Evolutionary conservation across 148 eudicot species (phyloP), one percentile per base, ranked within the genome.

Genomic region (Rhododendron simsii): DNA sequence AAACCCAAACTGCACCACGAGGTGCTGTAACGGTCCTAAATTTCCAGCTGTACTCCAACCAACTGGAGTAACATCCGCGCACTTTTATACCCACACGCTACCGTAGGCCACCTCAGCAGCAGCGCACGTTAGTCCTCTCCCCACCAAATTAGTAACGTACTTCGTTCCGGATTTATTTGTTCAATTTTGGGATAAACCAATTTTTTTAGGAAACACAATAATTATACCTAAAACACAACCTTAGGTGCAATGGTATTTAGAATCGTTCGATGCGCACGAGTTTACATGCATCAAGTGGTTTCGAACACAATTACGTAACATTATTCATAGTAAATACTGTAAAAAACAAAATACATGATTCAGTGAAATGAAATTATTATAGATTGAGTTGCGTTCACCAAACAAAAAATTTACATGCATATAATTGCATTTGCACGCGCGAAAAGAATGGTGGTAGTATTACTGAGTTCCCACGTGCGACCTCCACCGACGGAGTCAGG

Each of bases 11-110:
- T 41, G 44, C 80, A 86, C 23, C 61, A 47, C 82, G 86, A 83
- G 83, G 82, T 33, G 61, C 33, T 9, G 81, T 81, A 84, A 87
- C 86, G 86, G 87, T 81, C 78, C 55, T 2, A 44, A 79, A 53
- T 20, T 20, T 69, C 86, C 89, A 87, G 89, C 89, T 87, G 89
- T 87, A 30, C 28, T 59, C 89, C 84, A 71, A 74, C 21, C 5
- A n/a, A 1, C 12, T 9, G 50, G 50, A 61, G 7, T 13, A 7
- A 48, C 6, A 21, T 21, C 88, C 41, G 86, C 83, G 73, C 81
- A 81, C 53, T 41, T 80, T 47, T 51, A 45, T 30, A 5, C 21
- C 2, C 8, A 26, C 39, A 50, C 63, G 57, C 84, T 63, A 55
- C 20, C 75, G 33, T 82, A 61, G n/a, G 75, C 84, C 74, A 12